phyloP scores from a whole-genome alignment of 2,329 filamentous ascomycete species.

The Colletotrichum sp. region DNA sequence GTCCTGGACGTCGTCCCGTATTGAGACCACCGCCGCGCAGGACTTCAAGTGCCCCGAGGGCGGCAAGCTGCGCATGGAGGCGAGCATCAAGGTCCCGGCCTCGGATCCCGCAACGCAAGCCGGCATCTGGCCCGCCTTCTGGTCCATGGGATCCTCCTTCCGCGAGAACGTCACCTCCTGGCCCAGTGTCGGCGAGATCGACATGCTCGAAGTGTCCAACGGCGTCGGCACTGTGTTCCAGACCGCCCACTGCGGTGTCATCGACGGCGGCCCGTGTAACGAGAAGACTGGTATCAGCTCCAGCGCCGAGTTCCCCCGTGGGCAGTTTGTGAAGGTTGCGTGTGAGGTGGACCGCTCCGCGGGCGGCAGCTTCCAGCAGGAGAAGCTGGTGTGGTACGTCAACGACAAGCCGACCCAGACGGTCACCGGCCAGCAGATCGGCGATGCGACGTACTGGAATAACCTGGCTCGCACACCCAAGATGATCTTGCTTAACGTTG shows the following conservation, averaged over 20 bases:
- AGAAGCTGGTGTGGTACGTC: constrained; percentile 39
- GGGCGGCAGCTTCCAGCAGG: constrained; percentile 27
- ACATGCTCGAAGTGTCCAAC: constrained; percentile 49
- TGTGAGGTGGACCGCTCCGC: constrained; percentile 36
- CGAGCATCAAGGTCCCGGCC: constrained; percentile 39
- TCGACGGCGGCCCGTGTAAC: constrained; percentile 43
- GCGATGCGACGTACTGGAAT: constrained; percentile 31
- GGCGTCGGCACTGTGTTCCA: constrained; percentile 37
- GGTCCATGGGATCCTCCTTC: constrained; percentile 44
- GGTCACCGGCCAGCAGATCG: constrained; percentile 30
- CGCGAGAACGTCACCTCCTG: constrained; percentile 43
- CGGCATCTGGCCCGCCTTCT: constrained; percentile 54
- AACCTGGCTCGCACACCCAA: constrained; percentile 31
- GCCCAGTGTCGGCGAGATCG: constrained; percentile 48
- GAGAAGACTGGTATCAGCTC: constrained; percentile 40
- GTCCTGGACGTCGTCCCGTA: constrained; percentile 48
- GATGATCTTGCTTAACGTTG: constrained; percentile 44
- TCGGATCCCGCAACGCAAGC: constrained; percentile 29
- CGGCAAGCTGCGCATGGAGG: constrained; percentile 41
- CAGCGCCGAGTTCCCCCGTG: constrained; percentile 26
- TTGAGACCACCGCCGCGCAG: constrained; percentile 40
- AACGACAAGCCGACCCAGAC: constrained; percentile 32
- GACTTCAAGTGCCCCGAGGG: constrained; percentile 38
- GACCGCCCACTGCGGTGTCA: constrained; percentile 46
- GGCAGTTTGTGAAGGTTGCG: constrained; percentile 36